Percentiles rank a stretch among this genome's conserved stretches.
Evolutionary conservation across 371 early-diverging fungal species (phyloP).

Genomic region (Mucor indicus): DNA sequence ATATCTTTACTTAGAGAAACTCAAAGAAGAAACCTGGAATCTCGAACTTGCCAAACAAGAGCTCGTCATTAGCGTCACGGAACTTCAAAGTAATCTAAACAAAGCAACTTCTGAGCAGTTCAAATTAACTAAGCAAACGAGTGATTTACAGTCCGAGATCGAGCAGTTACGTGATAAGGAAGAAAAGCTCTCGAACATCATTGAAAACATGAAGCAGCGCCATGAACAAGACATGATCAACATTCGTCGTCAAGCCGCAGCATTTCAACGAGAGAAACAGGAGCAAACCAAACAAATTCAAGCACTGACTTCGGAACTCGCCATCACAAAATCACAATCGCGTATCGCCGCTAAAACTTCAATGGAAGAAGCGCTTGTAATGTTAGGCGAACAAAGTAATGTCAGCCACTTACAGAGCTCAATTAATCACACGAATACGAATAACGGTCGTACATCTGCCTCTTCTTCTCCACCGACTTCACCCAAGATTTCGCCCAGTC

Average conservation of each 20-base stretch:
- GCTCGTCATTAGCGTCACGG: slow-evolving; percentile 48
- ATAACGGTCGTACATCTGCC: slow-evolving; percentile 8
- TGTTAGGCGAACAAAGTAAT: slow-evolving; percentile 6
- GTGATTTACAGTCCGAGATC: slow-evolving; percentile 53
- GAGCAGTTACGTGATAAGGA: slow-evolving; percentile 67
- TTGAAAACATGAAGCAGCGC: slow-evolving; percentile 54
- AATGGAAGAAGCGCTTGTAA: neutral
- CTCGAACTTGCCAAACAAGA: slow-evolving; percentile 60
- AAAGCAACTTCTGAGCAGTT: slow-evolving; percentile 57
- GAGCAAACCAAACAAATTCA: slow-evolving; percentile 58
- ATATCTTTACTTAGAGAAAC: slow-evolving; percentile 45
- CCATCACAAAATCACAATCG: slow-evolving; percentile 42
- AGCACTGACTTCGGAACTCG: slow-evolving; percentile 56
- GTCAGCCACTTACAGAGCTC: too few relatives aligned
- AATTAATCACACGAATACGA: too few relatives aligned
- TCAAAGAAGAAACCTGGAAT: slow-evolving; percentile 64
- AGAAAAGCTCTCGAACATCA: slow-evolving; percentile 50
- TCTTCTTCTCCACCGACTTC: slow-evolving; percentile 20
- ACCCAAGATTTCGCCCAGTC: slow-evolving; percentile 19
- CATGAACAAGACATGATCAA: slow-evolving; percentile 66
- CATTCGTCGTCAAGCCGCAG: slow-evolving; percentile 57
- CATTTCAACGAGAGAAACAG: slow-evolving; percentile 66
- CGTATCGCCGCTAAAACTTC: slow-evolving; percentile 15
- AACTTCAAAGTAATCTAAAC: slow-evolving; percentile 53
- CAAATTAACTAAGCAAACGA: slow-evolving; percentile 53